A percentile compares a stretch with the other conserved stretches of the same genome.
phyloP scores from a whole-genome alignment of 768 basidiomycete species.

The Pleurotus pulmonarius region DNA sequence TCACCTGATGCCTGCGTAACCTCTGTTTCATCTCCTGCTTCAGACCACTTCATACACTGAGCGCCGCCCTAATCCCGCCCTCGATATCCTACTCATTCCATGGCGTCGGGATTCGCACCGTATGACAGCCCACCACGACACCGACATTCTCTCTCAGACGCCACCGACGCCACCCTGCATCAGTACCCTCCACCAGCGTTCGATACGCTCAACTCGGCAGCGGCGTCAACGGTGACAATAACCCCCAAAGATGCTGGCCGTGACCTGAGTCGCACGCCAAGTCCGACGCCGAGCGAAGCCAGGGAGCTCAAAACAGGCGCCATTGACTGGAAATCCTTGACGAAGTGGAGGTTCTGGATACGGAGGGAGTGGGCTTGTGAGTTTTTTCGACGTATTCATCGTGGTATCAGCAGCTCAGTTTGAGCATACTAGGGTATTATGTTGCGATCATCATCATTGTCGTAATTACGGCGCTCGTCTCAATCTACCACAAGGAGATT shows the following conservation, averaged over 20 bases:
- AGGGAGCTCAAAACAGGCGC: constrained; percentile 33
- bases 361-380: constrained; percentile 54
- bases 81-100: neutral
- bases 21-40: too few relatives aligned
- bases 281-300: constrained; percentile 61
- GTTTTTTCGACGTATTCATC: constrained; percentile 18
- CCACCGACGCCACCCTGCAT: neutral
- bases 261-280: constrained; percentile 43
- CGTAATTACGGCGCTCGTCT: constrained; percentile 48
- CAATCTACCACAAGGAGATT: constrained; percentile 68
- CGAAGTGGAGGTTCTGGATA: constrained; percentile 48
- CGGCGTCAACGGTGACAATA: constrained; percentile 5
- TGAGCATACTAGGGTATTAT: constrained; percentile 41
- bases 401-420: neutral
- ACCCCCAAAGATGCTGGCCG: constrained; percentile 17
- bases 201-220: neutral
- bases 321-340: constrained; percentile 41
- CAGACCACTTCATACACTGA: too few relatives aligned
- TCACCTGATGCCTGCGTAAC: too few relatives aligned
- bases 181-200: neutral
- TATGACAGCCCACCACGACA: neutral
- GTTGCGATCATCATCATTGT: constrained; percentile 43
- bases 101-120: neutral
- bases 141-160: neutral
- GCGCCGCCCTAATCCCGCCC: too few relatives aligned